These are phyloP conservation scores for Ophiostoma ulmi DNA, from an alignment of 2,329 filamentous ascomycete species.

Conservation along the genomic window DNA sequence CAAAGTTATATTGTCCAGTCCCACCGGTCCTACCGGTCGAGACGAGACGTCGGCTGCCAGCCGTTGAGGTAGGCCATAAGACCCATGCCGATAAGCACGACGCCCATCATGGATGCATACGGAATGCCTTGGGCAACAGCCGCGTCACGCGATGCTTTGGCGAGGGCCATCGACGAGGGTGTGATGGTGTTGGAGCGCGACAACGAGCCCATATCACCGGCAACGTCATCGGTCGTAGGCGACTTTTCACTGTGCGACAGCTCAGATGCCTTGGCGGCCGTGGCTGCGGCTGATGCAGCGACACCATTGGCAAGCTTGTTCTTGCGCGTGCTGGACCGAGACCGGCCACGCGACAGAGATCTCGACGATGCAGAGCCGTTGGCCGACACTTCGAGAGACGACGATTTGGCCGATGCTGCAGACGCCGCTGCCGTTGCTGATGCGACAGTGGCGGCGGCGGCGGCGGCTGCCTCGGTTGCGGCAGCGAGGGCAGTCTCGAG, in stretches of 20 bases:
- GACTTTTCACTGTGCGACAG: slow-evolving; percentile 27
- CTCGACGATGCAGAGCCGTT: background rate
- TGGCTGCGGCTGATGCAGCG: slow-evolving; percentile 18
- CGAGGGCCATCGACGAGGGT: slow-evolving; percentile 35
- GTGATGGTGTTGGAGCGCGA: slow-evolving; percentile 49
- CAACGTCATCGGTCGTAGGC: slow-evolving; percentile 28
- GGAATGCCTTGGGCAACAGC: slow-evolving; percentile 57
- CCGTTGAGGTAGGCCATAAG: slow-evolving; percentile 83
- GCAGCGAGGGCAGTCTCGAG: slow-evolving; percentile 40
- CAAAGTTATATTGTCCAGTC: background rate
- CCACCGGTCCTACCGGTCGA: slow-evolving; percentile 33
- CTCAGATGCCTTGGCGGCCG: slow-evolving; percentile 31
- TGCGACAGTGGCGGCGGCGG: slow-evolving; percentile 22
- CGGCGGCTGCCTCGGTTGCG: slow-evolving; percentile 34
- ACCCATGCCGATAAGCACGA: slow-evolving; percentile 74
- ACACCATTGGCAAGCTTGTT: background rate
- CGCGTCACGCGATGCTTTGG: slow-evolving; percentile 41
- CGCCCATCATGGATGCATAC: slow-evolving; percentile 76
- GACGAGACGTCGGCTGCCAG: slow-evolving; percentile 55
- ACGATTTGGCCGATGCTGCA: background rate
- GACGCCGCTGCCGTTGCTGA: slow-evolving; percentile 1
- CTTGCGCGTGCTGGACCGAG: slow-evolving; percentile 2
- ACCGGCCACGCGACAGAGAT: background rate
- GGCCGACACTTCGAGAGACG: slow-evolving; percentile 27
- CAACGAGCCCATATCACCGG: slow-evolving; percentile 32